Conservation (phyloP, 2,329 filamentous ascomycete genomes). For the Aspergillus aculeatinus region DNA sequence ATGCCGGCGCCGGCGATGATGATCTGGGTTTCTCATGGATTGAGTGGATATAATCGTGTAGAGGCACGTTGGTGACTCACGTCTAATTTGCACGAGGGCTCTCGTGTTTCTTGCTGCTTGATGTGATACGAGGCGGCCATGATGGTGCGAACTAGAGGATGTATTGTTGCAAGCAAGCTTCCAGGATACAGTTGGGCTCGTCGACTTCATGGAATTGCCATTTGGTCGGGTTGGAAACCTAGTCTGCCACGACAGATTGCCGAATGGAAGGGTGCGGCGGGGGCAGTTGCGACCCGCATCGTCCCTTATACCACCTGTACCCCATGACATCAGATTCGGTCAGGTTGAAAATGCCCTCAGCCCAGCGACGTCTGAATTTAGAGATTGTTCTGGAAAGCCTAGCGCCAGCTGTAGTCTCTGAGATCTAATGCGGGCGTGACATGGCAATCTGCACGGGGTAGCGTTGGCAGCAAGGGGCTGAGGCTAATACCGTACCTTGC, state of each 20-base stretch:
- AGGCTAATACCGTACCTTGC: not conserved
- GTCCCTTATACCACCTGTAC: no score
- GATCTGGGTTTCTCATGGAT: not conserved
- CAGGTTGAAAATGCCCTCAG: no score
- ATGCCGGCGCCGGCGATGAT: conserved; percentile 24
- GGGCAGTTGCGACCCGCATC: no score
- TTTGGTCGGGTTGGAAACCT: no score
- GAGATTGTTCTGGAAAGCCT: not conserved
- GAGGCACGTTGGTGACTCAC: not conserved
- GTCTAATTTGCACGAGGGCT: not conserved
- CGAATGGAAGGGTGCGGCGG: no score
- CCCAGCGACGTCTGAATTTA: no score
- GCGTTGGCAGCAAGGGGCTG: not conserved
- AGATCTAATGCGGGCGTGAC: not conserved
- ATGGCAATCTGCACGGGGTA: not conserved
- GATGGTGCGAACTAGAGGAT: not conserved
- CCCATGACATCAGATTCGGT: no score
- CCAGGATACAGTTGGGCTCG: no score
- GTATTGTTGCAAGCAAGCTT: no score
- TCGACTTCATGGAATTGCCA: no score
- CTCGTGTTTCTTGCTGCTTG: not conserved
- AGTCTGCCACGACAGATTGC: no score
- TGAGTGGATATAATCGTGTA: not conserved
- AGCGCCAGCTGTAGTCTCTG: not conserved
- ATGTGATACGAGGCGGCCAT: not conserved